These are phyloP conservation scores for Aegilops longissima DNA, from an alignment of 176 grass and related monocot genomes.

Conservation along the genomic window DNA sequence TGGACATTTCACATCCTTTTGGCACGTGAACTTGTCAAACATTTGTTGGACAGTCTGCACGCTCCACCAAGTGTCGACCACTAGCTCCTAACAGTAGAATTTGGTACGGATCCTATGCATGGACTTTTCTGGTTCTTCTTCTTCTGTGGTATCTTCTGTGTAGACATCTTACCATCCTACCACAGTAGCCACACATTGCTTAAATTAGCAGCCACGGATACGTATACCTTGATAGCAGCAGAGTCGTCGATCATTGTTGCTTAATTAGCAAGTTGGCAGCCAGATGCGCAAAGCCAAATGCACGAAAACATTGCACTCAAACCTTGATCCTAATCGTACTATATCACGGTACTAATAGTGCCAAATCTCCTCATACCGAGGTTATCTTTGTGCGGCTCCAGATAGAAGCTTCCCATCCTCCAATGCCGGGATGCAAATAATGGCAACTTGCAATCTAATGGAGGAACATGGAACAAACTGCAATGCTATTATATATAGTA, in stretches of 20 bases:
- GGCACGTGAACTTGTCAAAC: too few relatives aligned
- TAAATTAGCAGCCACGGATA: not conserved
- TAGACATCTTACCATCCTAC: not conserved
- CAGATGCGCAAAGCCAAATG: not conserved
- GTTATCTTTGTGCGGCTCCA: constrained; percentile 39
- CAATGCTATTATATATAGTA: not conserved
- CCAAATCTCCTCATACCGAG: constrained; percentile 27
- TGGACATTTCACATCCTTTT: too few relatives aligned
- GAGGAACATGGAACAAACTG: not conserved
- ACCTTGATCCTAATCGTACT: constrained; percentile 9
- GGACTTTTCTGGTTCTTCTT: not conserved
- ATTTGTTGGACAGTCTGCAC: too few relatives aligned
- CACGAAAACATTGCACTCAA: not conserved
- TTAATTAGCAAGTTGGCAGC: not conserved
- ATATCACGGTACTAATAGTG: not conserved
- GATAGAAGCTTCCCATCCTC: constrained; percentile 35
- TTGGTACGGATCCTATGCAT: not conserved
- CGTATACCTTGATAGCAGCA: not conserved
- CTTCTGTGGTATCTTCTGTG: not conserved
- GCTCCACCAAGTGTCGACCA: not conserved
- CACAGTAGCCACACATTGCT: not conserved
- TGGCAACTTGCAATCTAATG: constrained; percentile 16
- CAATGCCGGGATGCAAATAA: constrained; percentile 22
- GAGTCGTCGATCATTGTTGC: not conserved
- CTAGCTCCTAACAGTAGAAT: not conserved